Evolutionary conservation across 768 basidiomycete species (phyloP).

Genomic region (Cubamyces sp.): DNA sequence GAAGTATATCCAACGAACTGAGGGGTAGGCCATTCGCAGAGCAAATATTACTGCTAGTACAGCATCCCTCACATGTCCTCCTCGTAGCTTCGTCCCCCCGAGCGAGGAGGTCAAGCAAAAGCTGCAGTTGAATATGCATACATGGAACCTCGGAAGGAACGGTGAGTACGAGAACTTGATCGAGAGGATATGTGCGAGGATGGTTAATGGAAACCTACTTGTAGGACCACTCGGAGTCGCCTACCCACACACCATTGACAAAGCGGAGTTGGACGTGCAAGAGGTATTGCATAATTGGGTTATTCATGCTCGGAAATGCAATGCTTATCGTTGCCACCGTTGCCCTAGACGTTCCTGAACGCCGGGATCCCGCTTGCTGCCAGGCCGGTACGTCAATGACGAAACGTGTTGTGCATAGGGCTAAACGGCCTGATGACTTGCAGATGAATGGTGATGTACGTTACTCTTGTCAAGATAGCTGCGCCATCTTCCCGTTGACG

Average conservation of each 20-base stretch:
- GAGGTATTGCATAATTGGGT: slow-evolving; percentile 10
- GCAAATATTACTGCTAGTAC: too few relatives aligned
- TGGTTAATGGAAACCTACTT: too few relatives aligned
- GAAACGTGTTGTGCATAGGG: not conserved
- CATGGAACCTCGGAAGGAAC: slow-evolving; percentile 25
- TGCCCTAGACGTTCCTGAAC: slow-evolving; percentile 23
- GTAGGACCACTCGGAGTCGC: slow-evolving; percentile 27
- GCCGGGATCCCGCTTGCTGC: slow-evolving; percentile 19
- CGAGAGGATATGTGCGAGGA: too few relatives aligned
- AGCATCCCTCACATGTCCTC: not conserved
- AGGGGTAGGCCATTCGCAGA: slow-evolving; percentile 24
- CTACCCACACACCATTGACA: slow-evolving; percentile 24
- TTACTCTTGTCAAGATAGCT: not conserved
- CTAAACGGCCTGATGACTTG: not conserved
- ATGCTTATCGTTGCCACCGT: not conserved
- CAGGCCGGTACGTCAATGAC: slow-evolving; percentile 17
- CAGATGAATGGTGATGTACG: slow-evolving; percentile 30
- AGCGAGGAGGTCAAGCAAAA: slow-evolving; percentile 7
- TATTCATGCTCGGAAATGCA: not conserved
- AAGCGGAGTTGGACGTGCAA: slow-evolving; percentile 21
- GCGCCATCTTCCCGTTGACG: not conserved
- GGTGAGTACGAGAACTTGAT: slow-evolving; percentile 11
- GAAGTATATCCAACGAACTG: slow-evolving; percentile 26
- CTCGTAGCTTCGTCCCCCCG: slow-evolving; percentile 23
- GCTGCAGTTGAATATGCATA: slow-evolving; percentile 22